phyloP scores from a whole-genome alignment of 2,329 filamentous ascomycete genomes.

The Cladorrhinum sp. region DNA sequence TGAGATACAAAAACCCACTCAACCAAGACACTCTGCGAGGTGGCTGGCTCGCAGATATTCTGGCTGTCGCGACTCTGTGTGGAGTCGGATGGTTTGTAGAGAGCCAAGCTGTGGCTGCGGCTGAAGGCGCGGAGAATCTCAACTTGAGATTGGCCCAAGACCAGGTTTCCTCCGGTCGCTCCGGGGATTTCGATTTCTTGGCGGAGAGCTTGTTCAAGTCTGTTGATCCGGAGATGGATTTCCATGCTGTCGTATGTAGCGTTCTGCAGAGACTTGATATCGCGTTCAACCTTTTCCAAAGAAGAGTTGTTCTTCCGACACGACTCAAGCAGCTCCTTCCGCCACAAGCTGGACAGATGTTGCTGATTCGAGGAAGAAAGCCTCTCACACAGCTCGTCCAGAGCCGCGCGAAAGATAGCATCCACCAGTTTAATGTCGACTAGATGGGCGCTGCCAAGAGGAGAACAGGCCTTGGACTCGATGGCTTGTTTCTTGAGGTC shows the following conservation, averaged over 20 bases:
- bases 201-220: not conserved
- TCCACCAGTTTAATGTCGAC: not conserved
- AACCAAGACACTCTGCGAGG: not conserved
- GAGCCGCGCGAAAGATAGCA: not conserved
- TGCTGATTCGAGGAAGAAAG: not conserved
- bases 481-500: too few species aligned
- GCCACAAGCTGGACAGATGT: not conserved
- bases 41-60: not conserved
- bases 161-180: not conserved
- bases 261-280: not conserved
- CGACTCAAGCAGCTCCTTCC: not conserved
- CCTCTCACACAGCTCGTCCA: not conserved
- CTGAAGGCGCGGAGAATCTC: not conserved
- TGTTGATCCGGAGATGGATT: not conserved
- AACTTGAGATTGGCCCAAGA: not conserved
- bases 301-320: not conserved
- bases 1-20: slow-evolving; percentile 3
- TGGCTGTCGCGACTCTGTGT: too few species aligned
- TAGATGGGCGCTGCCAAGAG: not conserved
- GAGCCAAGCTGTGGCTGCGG: slow-evolving; percentile 1
- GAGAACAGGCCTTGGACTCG: too few species aligned
- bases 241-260: not conserved
- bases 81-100: not conserved
- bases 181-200: not conserved
- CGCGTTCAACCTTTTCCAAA: not conserved